Evolutionary conservation across 228 moss, liverwort and hornwort species (phyloP).

Genomic region (Sphagnum fallax): DNA sequence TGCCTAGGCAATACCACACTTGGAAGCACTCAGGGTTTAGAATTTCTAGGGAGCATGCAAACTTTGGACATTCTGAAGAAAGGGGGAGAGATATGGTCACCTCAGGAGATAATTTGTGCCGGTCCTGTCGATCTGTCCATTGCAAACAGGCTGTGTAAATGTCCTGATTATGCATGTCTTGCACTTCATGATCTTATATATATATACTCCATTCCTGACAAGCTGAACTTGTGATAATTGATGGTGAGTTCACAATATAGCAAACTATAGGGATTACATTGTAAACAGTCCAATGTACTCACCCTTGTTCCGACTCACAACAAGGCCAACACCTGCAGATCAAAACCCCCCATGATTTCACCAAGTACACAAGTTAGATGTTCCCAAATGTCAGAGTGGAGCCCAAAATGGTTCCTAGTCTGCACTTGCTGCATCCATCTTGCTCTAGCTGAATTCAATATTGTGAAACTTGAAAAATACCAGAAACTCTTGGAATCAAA

Average conservation of each 20-base stretch:
- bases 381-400: too few species aligned
- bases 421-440: background rate
- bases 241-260: too few species aligned
- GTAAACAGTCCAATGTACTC: constrained; percentile 5
- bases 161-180: too few species aligned
- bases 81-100: constrained; percentile 11
- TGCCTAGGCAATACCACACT: too few species aligned
- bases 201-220: too few species aligned
- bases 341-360: background rate
- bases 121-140: constrained; percentile 62
- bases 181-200: too few species aligned
- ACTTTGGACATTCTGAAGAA: background rate
- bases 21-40: too few species aligned
- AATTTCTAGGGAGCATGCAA: background rate
- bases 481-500: background rate
- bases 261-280: too few species aligned
- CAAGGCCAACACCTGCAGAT: constrained; percentile 64
- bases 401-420: too few species aligned
- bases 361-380: too few species aligned
- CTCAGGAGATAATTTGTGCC: constrained; percentile 65
- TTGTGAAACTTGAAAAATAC: background rate
- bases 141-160: background rate
- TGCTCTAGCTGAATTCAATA: background rate
- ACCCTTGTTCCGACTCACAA: constrained; percentile 79
- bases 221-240: too few species aligned